Evolutionary conservation across 495 filamentous ascomycete species (phyloP).

Genomic region (Wilcoxina mikolae): DNA sequence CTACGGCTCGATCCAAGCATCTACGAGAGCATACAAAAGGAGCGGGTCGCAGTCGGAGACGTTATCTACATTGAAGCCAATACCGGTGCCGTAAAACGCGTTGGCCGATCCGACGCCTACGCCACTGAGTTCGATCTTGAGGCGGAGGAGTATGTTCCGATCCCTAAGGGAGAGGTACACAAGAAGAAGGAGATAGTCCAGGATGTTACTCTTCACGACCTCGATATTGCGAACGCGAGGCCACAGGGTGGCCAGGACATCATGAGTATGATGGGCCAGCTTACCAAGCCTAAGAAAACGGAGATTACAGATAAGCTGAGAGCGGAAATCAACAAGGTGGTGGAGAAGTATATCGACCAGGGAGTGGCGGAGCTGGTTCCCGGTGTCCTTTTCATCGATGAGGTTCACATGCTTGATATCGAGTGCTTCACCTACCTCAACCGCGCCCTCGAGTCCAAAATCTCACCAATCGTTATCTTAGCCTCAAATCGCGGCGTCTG

Average conservation of each 20-base stretch:
- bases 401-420: conserved; percentile 99
- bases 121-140: conserved; percentile 98
- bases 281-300: conserved; percentile 98
- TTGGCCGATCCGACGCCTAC: conserved; percentile 81
- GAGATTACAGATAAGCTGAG: conserved; percentile 94
- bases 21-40: conserved; percentile 96
- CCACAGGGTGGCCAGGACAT: conserved; percentile 90
- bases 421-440: conserved; percentile 99
- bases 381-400: conserved; percentile 94
- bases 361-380: conserved; percentile 97
- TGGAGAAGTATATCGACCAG: conserved; percentile 97
- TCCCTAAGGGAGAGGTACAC: conserved; percentile 96
- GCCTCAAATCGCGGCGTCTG: conserved; percentile 92
- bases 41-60: conserved; percentile 95
- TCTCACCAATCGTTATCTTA: conserved; percentile 98
- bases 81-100: conserved; percentile 90
- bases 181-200: conserved; percentile 94
- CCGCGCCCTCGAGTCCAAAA: conserved; percentile 80
- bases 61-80: conserved; percentile 97
- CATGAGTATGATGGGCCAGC: conserved; percentile 99
- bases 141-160: conserved; percentile 95
- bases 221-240: conserved; percentile 96
- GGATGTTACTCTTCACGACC: conserved; percentile 92
- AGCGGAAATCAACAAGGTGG: conserved; percentile 97
- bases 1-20: conserved; percentile 93